Conservation (phyloP, 805 yeast species). For the Wickerhamomyces pijperi region DNA sequence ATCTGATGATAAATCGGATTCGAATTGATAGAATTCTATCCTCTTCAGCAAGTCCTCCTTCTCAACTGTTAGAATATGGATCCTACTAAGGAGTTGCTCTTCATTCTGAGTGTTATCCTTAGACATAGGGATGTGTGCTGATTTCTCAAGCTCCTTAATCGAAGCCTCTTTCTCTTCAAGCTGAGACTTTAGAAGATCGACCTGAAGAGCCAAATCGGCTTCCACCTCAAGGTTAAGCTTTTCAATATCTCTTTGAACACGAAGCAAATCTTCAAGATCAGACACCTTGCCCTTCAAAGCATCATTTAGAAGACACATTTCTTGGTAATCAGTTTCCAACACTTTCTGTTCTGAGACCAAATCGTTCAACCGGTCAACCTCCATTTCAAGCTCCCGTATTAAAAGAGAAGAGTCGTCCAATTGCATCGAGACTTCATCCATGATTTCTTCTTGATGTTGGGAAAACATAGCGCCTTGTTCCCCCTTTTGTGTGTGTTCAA, state of each 20-base stretch:
- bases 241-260: conserved; percentile 38
- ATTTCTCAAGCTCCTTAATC: too few species aligned
- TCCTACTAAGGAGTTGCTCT: conserved; percentile 2
- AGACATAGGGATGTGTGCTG: too few species aligned
- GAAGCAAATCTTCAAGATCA: conserved; percentile 38
- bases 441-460: too few species aligned
- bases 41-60: background rate
- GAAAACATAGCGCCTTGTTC: too few species aligned
- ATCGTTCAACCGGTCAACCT: conserved; percentile 18
- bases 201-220: conserved; percentile 28
- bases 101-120: too few species aligned
- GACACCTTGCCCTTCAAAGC: conserved; percentile 26
- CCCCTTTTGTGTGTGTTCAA: too few species aligned
- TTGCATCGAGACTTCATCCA: conserved; percentile 3
- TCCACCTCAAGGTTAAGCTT: conserved; percentile 31
- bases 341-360: too few species aligned
- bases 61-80: conserved; percentile 1
- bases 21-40: background rate
- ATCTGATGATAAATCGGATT: too few species aligned
- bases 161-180: conserved; percentile 5
- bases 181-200: conserved; percentile 18
- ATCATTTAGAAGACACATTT: conserved; percentile 22
- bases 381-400: conserved; percentile 18
- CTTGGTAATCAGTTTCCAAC: conserved; percentile 25
- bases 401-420: conserved; percentile 8